phyloP scores from a whole-genome alignment of 2,329 filamentous ascomycete genomes.

The Penicillium hesseltinei region DNA sequence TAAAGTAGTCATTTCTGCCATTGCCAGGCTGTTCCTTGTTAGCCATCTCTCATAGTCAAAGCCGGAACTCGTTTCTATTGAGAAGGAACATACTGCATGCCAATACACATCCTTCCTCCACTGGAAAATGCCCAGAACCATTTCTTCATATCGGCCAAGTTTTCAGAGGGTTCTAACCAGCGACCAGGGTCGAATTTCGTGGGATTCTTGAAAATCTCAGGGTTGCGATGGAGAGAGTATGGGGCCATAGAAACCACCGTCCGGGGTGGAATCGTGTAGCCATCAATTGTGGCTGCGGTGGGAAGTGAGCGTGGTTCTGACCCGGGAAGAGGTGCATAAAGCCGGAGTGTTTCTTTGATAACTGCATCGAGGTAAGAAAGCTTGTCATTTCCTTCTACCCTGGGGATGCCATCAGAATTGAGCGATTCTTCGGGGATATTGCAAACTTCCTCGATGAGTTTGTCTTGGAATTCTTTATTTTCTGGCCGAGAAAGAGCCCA shows the following conservation, averaged over 20 bases:
- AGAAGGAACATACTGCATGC: not conserved
- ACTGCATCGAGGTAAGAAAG: not conserved
- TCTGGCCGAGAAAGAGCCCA: not conserved
- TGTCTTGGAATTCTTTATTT: not conserved
- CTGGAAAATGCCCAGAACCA: not conserved
- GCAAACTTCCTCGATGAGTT: not conserved
- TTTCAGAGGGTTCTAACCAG: not conserved
- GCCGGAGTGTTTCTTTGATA: not conserved
- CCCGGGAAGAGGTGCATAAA: not conserved
- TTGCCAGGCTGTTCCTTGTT: not conserved
- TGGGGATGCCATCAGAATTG: not conserved
- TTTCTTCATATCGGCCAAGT: not conserved
- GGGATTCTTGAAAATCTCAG: not conserved
- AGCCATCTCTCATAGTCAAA: not conserved
- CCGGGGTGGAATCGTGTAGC: not conserved
- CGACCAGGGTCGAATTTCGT: not conserved
- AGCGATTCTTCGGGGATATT: not conserved
- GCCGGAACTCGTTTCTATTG: not conserved
- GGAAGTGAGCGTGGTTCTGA: not conserved
- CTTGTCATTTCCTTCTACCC: not conserved
- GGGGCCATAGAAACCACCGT: not conserved
- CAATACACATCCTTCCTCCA: not conserved
- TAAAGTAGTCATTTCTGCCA: not conserved
- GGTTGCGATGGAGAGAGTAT: not conserved
- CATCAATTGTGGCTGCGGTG: not conserved